Base-by-base conservation (phyloP, 768 basidiomycete species). In the Hebeloma cylindrosporum region DNA sequence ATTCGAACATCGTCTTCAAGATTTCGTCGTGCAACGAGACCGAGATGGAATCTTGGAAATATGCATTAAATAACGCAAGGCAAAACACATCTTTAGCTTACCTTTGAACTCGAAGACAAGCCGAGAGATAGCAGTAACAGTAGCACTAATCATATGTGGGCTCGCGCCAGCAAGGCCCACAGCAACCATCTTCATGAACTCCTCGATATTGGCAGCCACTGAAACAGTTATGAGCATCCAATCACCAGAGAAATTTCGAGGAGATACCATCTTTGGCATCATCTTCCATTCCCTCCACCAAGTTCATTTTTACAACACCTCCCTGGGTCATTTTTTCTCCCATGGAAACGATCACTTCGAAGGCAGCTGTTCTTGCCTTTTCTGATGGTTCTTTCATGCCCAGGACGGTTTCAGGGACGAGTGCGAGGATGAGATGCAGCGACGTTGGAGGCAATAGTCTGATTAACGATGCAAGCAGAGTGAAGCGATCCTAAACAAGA, bases 141-240 rank as follows among this genome's bases (percentile, higher is more conserved):
- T 91, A 2, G 96, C 96, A 59, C 93, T 95, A 62, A 98, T 95
- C 93, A 96, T 98, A 61, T 99, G 96, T 0, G 95, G 93, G 8
- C 82, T 89, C 10, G 88, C 85, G 16, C 92, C 94, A 7, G 93
- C 93, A 35, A 98, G 68, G 45, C 96, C 96, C 54, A 93, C 94
- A 27, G 90, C 90, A 21, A 97, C 73, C 94, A 99, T 98, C 3
- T 89, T 99, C 71, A 98, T 74, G 62, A 89, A 98, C 62, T 98
- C 96, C 54, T 92, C 84, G 33, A 94, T 75, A 57, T 64, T 89
- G 0, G 93, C 94, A 40, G 68, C 67, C 40, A 80, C 88, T 69
- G 18, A 28, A 44, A 29, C 25, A 7, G 37, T 21, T 43, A 35
- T 38, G 34, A 21, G 7, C 11, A 33, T 16, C 16, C 27, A 46